These are phyloP conservation scores for Exophiala aquamarina DNA, from an alignment of 2,329 filamentous ascomycete genomes.

Conservation along the genomic window DNA sequence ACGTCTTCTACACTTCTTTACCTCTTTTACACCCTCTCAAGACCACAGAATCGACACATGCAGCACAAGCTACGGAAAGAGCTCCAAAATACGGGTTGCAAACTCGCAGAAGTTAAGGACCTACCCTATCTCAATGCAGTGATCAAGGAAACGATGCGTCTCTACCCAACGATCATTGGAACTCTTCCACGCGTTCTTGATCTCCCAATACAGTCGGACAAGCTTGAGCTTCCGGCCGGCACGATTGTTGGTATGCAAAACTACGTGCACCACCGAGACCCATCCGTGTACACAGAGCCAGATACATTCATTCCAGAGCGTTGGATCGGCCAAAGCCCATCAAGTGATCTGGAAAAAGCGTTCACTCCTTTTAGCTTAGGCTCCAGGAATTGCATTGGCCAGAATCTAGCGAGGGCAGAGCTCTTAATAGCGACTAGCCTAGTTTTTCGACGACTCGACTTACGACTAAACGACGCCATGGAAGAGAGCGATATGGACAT, in stretches of 20 bases:
- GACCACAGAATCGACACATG: neutral
- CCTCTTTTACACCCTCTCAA: slow-evolving; percentile 5
- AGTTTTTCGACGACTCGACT: slow-evolving; percentile 26
- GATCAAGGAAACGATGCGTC: slow-evolving; percentile 25
- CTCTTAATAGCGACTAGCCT: slow-evolving; percentile 30
- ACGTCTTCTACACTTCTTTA: slow-evolving; percentile 14
- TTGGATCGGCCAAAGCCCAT: slow-evolving; percentile 30
- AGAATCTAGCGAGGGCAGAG: slow-evolving; percentile 21
- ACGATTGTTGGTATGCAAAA: slow-evolving; percentile 24
- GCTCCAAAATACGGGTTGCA: neutral
- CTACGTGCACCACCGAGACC: slow-evolving; percentile 21
- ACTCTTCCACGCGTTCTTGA: slow-evolving; percentile 22
- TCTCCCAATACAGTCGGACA: slow-evolving; percentile 18
- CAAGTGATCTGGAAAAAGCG: slow-evolving; percentile 6
- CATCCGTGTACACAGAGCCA: slow-evolving; percentile 20
- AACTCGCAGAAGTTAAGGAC: slow-evolving; percentile 4
- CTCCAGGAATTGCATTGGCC: slow-evolving; percentile 33
- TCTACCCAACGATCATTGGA: slow-evolving; percentile 28
- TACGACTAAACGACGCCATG: slow-evolving; percentile 26
- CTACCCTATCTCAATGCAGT: slow-evolving; percentile 26
- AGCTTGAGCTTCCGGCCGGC: slow-evolving; percentile 22
- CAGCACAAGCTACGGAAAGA: slow-evolving; percentile 11
- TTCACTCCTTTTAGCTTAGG: slow-evolving; percentile 30
- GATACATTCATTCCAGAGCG: slow-evolving; percentile 26
- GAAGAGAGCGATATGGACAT: slow-evolving; percentile 29